phyloP scores from a whole-genome alignment of 1,284 basidiomycete genomes.

The Mycena citricolor region DNA sequence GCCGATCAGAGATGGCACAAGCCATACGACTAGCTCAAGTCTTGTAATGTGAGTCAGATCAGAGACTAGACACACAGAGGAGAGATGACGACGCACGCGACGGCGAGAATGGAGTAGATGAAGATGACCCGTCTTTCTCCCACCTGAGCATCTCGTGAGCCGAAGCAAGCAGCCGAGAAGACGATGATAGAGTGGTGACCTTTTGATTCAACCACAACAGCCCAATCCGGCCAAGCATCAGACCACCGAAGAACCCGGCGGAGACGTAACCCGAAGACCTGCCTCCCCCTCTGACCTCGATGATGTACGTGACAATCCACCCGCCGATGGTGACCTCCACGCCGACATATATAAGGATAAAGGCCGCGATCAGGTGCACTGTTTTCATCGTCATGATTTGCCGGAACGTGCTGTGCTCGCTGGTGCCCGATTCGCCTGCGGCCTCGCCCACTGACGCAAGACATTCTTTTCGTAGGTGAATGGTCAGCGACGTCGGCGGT shows the following conservation, averaged over 20 bases:
- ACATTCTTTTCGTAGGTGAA: slow-evolving; percentile 34
- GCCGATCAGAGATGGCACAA: slow-evolving; percentile 23
- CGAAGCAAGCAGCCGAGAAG: slow-evolving; percentile 48
- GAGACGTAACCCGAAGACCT: slow-evolving; percentile 52
- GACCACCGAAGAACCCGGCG: slow-evolving; percentile 55
- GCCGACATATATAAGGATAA: slow-evolving; percentile 67
- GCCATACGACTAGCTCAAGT: slow-evolving; percentile 25
- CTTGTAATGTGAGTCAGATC: slow-evolving; percentile 9
- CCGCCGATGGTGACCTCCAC: slow-evolving; percentile 67
- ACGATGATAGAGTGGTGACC: slow-evolving; percentile 47
- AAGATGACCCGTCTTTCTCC: slow-evolving; percentile 29
- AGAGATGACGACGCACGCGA: slow-evolving; percentile 36
- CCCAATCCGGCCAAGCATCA: slow-evolving; percentile 55
- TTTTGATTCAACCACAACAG: slow-evolving; percentile 58
- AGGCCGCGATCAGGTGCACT: slow-evolving; percentile 61
- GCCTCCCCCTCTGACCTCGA: slow-evolving; percentile 45
- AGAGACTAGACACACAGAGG: too few relatives aligned
- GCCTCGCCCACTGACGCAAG: slow-evolving; percentile 41
- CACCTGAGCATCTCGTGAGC: slow-evolving; percentile 48
- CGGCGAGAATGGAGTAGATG: slow-evolving; percentile 29
- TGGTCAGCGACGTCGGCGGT: background rate
- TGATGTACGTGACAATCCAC: slow-evolving; percentile 65
- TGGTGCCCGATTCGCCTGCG: slow-evolving; percentile 34
- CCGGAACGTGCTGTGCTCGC: slow-evolving; percentile 46
- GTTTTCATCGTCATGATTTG: slow-evolving; percentile 54